A percentile compares a stretch with the other conserved stretches of the same genome.
These are phyloP conservation scores for Pyrenochaeta sp. DNA, from an alignment of 2,329 filamentous ascomycete genomes.

Conservation along the genomic window DNA sequence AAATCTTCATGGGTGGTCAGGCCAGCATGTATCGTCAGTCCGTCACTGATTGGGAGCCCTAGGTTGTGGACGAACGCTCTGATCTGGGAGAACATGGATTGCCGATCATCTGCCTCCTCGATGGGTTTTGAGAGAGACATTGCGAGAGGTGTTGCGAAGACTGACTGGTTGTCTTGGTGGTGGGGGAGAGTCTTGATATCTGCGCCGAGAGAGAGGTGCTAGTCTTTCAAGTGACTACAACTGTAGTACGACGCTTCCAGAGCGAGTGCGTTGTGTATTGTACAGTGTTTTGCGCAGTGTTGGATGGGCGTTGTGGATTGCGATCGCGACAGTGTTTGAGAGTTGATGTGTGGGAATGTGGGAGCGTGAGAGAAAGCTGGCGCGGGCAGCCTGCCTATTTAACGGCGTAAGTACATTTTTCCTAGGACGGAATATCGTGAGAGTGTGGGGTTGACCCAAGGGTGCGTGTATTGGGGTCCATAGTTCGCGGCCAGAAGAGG, in stretches of 20 bases:
- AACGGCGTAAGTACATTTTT: slow-evolving; percentile 10
- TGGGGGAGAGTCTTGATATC: not conserved
- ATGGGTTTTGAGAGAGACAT: slow-evolving; percentile 20
- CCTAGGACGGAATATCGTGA: not conserved
- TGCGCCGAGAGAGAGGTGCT: too few relatives aligned
- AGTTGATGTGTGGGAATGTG: not conserved
- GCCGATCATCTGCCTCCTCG: slow-evolving; percentile 9
- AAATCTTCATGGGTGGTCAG: slow-evolving; percentile 42
- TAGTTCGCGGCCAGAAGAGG: slow-evolving; percentile 3
- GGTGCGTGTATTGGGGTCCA: slow-evolving; percentile 2
- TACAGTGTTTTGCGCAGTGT: too few relatives aligned
- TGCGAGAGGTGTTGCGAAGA: slow-evolving; percentile 1
- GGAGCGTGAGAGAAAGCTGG: slow-evolving; percentile 17
- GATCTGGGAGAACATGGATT: slow-evolving; percentile 26
- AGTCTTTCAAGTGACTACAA: too few relatives aligned
- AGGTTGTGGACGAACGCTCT: slow-evolving; percentile 29
- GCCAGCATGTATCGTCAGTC: slow-evolving; percentile 38
- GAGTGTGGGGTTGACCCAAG: slow-evolving; percentile 11
- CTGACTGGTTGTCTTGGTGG: slow-evolving; percentile 1
- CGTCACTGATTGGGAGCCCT: slow-evolving; percentile 28
- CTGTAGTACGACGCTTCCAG: too few relatives aligned
- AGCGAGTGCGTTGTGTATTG: too few relatives aligned
- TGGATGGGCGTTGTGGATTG: not conserved
- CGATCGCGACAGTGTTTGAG: not conserved
- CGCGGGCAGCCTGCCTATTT: slow-evolving; percentile 22